Evolutionary conservation across 148 eudicot species (phyloP), one percentile per base, ranked within the genome.

Genomic region (Cornus kousa): DNA sequence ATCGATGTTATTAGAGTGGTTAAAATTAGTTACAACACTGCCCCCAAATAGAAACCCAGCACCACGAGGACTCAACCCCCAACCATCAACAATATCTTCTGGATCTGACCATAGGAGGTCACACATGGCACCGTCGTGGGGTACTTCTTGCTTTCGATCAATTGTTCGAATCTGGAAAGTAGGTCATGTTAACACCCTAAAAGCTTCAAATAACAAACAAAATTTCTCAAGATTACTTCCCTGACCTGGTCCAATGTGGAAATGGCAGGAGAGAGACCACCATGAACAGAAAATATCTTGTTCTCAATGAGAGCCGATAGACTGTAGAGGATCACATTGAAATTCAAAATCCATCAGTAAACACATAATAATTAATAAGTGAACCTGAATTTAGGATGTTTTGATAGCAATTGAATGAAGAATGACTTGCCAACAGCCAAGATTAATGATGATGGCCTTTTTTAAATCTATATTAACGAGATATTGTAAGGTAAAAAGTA

Each of bases 91-190:
- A 69, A 85, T 79, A 60, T 93, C 97, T 74, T 95, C 99, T 68
- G 99, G 99, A 85, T 95, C 97, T 50, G 99, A 93, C 97, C 99
- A 95, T 50, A 95, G 76, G 70, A 95, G 95, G 86, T 95, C 99
- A 83, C 99, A 95, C 99, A 95, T 93, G 77, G 92, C 92, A 84
- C 99, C 99, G 62, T 95, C 99, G 76, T 89, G 93, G 14, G 99
- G 97, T 69, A 95, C 97, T 83, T 95, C 99, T 87, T 93, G 97
- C 86, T 96, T 96, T 86, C 99, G 84, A 81, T 93, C 93, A 77
- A 95, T 93, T 79, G 89, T 80, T 74, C 97, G 89, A 67, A 95
- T 93, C 99, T 95, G 93, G 69, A 37, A 83, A 67, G 79, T 28
- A 73, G 57, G 55, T 69, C 35, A 71, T 53, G 80, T 78, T 35